phyloP scores from a whole-genome alignment of 768 basidiomycete species.

The Mycena olivaceomarginata region DNA sequence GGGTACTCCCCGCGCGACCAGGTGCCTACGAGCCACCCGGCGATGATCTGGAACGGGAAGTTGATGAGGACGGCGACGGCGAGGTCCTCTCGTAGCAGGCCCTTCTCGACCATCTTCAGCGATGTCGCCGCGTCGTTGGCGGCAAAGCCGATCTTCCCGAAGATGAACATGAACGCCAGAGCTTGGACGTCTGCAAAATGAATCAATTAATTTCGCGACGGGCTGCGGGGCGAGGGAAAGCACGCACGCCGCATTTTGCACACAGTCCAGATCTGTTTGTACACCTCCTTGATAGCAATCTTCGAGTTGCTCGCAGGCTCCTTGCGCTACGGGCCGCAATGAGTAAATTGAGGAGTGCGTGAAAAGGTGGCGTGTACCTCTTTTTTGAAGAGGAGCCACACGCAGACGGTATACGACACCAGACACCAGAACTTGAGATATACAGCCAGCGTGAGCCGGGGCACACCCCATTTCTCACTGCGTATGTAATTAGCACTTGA shows the following conservation, averaged over 20 bases:
- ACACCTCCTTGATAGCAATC: conserved; percentile 93
- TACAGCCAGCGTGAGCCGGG: conserved; percentile 80
- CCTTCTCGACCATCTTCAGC: conserved; percentile 97
- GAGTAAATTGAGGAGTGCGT: not conserved
- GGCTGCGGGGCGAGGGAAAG: not conserved
- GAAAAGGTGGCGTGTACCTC: conserved; percentile 73
- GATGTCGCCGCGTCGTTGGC: conserved; percentile 94
- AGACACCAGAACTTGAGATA: conserved; percentile 93
- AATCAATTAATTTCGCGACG: conserved; percentile 6
- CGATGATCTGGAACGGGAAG: conserved; percentile 97
- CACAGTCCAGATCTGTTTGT: conserved; percentile 96
- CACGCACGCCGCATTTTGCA: conserved; percentile 91
- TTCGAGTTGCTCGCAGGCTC: conserved; percentile 84
- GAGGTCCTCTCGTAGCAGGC: conserved; percentile 94
- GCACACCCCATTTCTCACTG: conserved; percentile 86
- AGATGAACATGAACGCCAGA: conserved; percentile 89
- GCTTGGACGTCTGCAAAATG: conserved; percentile 86
- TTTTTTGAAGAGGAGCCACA: conserved; percentile 94
- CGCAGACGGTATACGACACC: conserved; percentile 87
- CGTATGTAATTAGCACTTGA: not conserved
- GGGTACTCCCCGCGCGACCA: conserved; percentile 93
- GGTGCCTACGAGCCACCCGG: conserved; percentile 94
- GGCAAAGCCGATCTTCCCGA: conserved; percentile 96
- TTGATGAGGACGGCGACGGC: conserved; percentile 97
- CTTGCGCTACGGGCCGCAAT: conserved; percentile 73